A percentile compares a stretch with the other conserved stretches of the same genome.
Conservation (phyloP, 2,329 filamentous ascomycete species). For the Aulographum hederae region DNA sequence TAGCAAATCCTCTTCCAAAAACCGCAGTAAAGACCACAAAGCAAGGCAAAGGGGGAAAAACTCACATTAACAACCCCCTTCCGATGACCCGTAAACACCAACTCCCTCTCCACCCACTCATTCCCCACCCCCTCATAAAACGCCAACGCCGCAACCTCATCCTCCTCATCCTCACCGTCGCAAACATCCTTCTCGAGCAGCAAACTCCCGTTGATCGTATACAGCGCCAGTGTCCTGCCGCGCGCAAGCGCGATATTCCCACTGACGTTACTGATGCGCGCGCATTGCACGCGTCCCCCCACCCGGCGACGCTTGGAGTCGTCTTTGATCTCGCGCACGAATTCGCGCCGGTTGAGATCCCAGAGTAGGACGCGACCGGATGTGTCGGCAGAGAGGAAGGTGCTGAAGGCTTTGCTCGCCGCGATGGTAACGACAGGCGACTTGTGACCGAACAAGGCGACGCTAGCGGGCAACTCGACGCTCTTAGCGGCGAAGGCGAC, state of each 20-base stretch:
- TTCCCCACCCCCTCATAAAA: conserved; percentile 86
- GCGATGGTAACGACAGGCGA: conserved; percentile 66
- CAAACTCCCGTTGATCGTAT: conserved; percentile 72
- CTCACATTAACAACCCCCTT: conserved; percentile 59
- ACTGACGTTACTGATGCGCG: conserved; percentile 73
- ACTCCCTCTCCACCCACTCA: conserved; percentile 75
- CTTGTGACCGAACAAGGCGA: conserved; percentile 80
- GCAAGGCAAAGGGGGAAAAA: no score
- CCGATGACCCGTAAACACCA: conserved; percentile 79
- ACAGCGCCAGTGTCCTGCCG: conserved; percentile 56
- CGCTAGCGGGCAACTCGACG: conserved; percentile 61
- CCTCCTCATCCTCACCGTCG: conserved; percentile 39
- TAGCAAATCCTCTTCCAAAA: neutral
- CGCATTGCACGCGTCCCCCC: conserved; percentile 40
- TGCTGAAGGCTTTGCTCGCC: conserved; percentile 73
- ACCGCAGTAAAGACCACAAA: no score
- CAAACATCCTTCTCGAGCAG: conserved; percentile 72
- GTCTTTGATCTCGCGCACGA: conserved; percentile 55
- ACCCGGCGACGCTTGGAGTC: no score
- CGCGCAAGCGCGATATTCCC: conserved; percentile 79
- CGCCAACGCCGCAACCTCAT: conserved; percentile 63
- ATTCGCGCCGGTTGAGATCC: conserved; percentile 83
- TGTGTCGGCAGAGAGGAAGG: conserved; percentile 63
- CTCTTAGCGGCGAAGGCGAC: conserved; percentile 47
- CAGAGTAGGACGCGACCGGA: conserved; percentile 78